These are phyloP conservation scores for Hypoxylon sp. DNA, from an alignment of 2,329 filamentous ascomycete species.

Conservation along the genomic window DNA sequence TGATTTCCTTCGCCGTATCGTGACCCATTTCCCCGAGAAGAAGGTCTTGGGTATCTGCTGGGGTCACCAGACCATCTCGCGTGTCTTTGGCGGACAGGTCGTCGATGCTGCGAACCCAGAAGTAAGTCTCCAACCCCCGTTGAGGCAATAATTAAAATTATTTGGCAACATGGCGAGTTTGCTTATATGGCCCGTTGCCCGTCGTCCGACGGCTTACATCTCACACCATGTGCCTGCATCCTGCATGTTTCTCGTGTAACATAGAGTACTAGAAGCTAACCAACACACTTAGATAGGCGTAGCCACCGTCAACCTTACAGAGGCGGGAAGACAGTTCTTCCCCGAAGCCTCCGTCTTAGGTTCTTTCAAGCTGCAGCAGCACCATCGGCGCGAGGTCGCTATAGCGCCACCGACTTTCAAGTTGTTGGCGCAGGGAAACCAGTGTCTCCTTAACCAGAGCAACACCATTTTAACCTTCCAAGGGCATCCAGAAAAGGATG, in stretches of 20 bases:
- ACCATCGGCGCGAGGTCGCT: constrained; percentile 53
- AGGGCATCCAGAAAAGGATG: constrained; percentile 56
- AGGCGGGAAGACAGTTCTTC: constrained; percentile 51
- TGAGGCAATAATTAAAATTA: too few relatives aligned
- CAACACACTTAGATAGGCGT: constrained; percentile 46
- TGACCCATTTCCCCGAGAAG: constrained; percentile 44
- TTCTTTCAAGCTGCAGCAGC: constrained; percentile 50
- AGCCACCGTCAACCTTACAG: constrained; percentile 49
- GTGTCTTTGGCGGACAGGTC: constrained; percentile 51
- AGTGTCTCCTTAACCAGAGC: constrained; percentile 50
- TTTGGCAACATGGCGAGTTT: too few relatives aligned
- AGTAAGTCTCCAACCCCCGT: constrained; percentile 41
- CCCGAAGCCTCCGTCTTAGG: constrained; percentile 34
- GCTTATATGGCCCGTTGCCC: too few relatives aligned
- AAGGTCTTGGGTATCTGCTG: constrained; percentile 57
- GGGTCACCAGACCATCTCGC: constrained; percentile 55
- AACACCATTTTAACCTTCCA: constrained; percentile 55
- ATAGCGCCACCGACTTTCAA: constrained; percentile 47
- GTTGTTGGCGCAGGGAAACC: constrained; percentile 49
- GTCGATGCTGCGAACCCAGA: constrained; percentile 51
- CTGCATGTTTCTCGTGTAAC: too few relatives aligned
- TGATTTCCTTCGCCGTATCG: constrained; percentile 49
- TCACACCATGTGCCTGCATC: too few relatives aligned
- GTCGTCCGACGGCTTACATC: too few relatives aligned
- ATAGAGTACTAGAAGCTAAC: too few relatives aligned